Evolutionary conservation across 306 rosid genomes (phyloP).

Genomic region (Medicago arabica): DNA sequence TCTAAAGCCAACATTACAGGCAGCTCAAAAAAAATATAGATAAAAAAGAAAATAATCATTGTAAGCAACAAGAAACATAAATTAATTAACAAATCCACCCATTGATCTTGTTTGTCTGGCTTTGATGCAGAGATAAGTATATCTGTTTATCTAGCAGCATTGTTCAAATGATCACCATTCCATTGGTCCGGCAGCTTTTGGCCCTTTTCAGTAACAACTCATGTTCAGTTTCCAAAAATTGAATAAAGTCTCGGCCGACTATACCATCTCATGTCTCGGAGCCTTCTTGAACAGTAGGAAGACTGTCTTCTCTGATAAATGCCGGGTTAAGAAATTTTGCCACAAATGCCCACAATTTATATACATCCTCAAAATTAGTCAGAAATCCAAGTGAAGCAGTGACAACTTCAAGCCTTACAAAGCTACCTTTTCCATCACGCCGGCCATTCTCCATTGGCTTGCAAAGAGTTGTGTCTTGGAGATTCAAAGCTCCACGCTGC

Average conservation of each 20-base stretch:
- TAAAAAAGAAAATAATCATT: conserved; percentile 47
- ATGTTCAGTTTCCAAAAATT: conserved; percentile 43
- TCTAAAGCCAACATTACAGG: conserved; percentile 67
- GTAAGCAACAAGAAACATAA: conserved; percentile 63
- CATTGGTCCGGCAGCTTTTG: conserved; percentile 38
- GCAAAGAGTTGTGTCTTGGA: conserved; percentile 75
- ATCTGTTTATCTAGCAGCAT: conserved; percentile 41
- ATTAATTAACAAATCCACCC: conserved; percentile 73
- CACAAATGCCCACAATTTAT: conserved; percentile 93
- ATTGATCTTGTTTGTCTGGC: conserved; percentile 43
- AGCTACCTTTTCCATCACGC: conserved; percentile 61
- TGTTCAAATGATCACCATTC: conserved; percentile 36
- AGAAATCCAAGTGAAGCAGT: conserved; percentile 90
- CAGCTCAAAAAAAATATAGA: conserved; percentile 37
- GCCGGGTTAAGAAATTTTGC: conserved; percentile 85
- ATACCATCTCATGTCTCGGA: conserved; percentile 55
- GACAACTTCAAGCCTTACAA: conserved; percentile 81
- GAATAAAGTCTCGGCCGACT: conserved; percentile 25
- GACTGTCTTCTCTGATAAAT: conserved; percentile 66
- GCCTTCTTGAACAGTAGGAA: conserved; percentile 82
- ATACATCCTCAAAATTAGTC: conserved; percentile 92
- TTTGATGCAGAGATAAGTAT: conserved; percentile 43
- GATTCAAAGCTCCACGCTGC: conserved; percentile 50
- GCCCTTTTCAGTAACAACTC: conserved; percentile 22
- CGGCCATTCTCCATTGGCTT: conserved; percentile 80